Evolutionary conservation across 441 rosid genomes (phyloP).

Genomic region (Capsella rubella): DNA sequence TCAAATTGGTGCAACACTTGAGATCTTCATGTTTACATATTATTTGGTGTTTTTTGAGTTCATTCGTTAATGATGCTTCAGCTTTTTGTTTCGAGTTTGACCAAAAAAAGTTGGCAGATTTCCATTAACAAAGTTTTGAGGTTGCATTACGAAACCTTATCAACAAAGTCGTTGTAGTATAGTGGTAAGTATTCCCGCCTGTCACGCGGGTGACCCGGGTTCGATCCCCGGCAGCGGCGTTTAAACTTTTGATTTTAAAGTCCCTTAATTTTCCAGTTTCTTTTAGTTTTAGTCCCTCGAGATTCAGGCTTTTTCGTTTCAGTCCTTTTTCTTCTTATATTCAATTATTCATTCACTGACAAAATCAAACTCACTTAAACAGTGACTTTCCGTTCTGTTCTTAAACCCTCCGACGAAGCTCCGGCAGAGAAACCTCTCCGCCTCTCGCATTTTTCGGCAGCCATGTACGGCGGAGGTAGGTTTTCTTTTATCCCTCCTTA

Average conservation of each 20-base stretch:
- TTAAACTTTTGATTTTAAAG: too few relatives aligned
- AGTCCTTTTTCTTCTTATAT: background rate
- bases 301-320: background rate
- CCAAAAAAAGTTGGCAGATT: background rate
- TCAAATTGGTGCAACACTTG: conserved; percentile 42
- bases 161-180: conserved; percentile 76
- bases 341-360: background rate
- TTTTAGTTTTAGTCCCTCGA: background rate
- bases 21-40: conserved; percentile 50
- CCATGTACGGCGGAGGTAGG: conserved; percentile 97
- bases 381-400: background rate
- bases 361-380: background rate
- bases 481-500: conserved; percentile 30
- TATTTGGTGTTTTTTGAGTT: background rate
- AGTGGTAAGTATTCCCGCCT: conserved; percentile 94
- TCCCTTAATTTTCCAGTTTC: background rate
- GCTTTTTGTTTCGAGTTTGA: conserved; percentile 31
- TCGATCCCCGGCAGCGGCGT: conserved; percentile 86
- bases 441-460: conserved; percentile 28
- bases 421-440: conserved; percentile 12
- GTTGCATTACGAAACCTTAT: too few relatives aligned
- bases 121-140: background rate
- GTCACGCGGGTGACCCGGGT: conserved; percentile 98
- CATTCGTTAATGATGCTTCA: conserved; percentile 20
- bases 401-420: conserved; percentile 27